Base-by-base conservation (phyloP, 2,329 filamentous ascomycete species). In the Talaromyces amestolkiae region DNA sequence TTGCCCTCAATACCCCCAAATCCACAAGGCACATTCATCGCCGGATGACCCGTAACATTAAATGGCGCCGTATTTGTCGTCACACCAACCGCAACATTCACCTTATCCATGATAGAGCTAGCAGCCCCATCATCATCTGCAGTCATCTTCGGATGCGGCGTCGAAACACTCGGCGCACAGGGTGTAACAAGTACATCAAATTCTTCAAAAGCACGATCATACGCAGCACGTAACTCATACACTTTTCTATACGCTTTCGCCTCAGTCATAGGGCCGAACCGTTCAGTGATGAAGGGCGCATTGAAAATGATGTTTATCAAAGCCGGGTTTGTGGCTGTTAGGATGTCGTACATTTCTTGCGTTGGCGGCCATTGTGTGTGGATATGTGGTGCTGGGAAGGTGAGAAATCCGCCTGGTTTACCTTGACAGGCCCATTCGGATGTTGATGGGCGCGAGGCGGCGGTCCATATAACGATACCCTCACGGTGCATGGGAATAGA, bases 31-130 rank as follows among this genome's bases (percentile, higher is more conserved):
- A 85, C 80, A 43, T 75, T 79, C 71, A 85, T 70, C 0, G 77
- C 83, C 3, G 82, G 82, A 72, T 85, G 82, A 0, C 82, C 83
- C 1, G 82, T 84, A 4, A 81, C 70, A 72, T 85, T 84, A 69
- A 85, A 85, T 3, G 79, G 77, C 37, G 76, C 77, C 0, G 82
- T 81, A 63, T 82, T 83, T 65, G 77, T 73, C 9, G 78, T 80
- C 10, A 80, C 77, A 2, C 81, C 81, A 45, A 85, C 77, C 1
- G 80, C 78, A 6, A 78, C 74, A 58, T 76, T 76, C 62, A 81
- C 75, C 69, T 81, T 80, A 15, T 81, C 79, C 66, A 75, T 73
- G 3, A 80, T 41, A 5, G 61, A 63, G 41, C 39, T 47, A 1
- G 49, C 37, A 24, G 37, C 24, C 11, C 51, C 61, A 5, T 56